Evolutionary conservation across 805 yeast species (phyloP).

Genomic region (Sungouiozyma ichnusensis): DNA sequence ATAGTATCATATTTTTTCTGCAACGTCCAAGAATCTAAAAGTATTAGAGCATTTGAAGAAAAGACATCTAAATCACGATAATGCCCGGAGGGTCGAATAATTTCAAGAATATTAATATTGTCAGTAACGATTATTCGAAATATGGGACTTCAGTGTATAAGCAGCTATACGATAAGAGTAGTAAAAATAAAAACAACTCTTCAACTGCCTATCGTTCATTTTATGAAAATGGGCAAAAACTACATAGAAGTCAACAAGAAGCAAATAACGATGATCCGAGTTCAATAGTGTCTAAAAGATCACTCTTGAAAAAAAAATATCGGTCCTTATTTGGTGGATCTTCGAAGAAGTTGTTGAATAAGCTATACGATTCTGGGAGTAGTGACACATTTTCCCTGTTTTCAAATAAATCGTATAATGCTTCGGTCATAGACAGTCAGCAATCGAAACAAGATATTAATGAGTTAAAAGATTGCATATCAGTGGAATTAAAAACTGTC

Average conservation of each 20-base stretch:
- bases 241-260: slow-evolving; percentile 3
- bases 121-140: slow-evolving; percentile 29
- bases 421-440: background rate
- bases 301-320: slow-evolving; percentile 13
- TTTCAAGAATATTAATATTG: slow-evolving; percentile 23
- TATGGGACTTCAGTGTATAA: slow-evolving; percentile 31
- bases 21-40: too few species aligned
- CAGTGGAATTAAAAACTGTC: slow-evolving; percentile 3
- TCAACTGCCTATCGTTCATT: slow-evolving; percentile 6
- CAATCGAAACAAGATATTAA: background rate
- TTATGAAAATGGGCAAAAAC: slow-evolving; percentile 13
- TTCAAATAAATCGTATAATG: slow-evolving; percentile 17
- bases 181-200: slow-evolving; percentile 2
- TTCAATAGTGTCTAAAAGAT: slow-evolving; percentile 6
- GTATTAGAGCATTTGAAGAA: too few species aligned
- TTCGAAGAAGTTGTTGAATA: slow-evolving; percentile 23
- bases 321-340: slow-evolving; percentile 17
- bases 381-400: slow-evolving; percentile 25
- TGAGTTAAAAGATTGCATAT: background rate
- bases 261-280: slow-evolving; percentile 1
- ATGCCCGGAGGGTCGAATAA: background rate
- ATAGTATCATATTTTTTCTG: too few species aligned
- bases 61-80: too few species aligned
- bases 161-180: slow-evolving; percentile 11
- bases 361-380: slow-evolving; percentile 25